Percentiles rank a stretch among this genome's conserved stretches.
These are phyloP conservation scores for Pogostemon cablin DNA, from an alignment of 257 asterid species.

Conservation along the genomic window DNA sequence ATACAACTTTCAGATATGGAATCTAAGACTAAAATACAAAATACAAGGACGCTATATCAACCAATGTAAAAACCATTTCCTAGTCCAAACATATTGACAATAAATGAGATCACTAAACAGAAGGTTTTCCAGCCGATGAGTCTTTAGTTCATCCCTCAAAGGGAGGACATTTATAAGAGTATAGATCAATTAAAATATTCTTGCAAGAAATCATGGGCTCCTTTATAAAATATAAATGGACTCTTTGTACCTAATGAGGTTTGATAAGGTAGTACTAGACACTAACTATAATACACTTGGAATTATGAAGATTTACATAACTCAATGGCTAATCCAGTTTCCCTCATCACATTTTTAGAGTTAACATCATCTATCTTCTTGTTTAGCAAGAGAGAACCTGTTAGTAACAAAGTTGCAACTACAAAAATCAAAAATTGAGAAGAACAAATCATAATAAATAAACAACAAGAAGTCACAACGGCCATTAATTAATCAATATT, in stretches of 20 bases:
- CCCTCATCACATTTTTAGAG: not conserved
- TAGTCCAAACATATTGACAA: not conserved
- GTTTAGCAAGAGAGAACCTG: not conserved
- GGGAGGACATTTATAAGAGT: too few relatives aligned
- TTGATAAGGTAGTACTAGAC: not conserved
- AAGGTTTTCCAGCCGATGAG: not conserved
- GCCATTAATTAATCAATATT: too few relatives aligned
- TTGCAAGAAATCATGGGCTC: not conserved
- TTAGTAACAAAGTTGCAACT: not conserved
- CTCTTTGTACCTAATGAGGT: not conserved
- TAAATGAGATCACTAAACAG: not conserved
- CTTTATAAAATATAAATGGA: not conserved
- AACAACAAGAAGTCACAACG: not conserved
- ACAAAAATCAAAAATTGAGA: not conserved
- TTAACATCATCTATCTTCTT: not conserved
- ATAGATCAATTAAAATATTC: not conserved
- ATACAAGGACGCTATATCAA: conserved; percentile 18
- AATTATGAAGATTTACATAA: not conserved
- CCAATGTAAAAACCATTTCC: not conserved
- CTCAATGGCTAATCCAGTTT: not conserved
- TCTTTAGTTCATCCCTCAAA: too few relatives aligned
- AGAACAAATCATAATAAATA: not conserved
- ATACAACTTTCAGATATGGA: conserved; percentile 3
- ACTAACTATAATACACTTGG: not conserved
- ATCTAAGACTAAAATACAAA: conserved; percentile 5